Evolutionary conservation across 192 early-diverging fungal genomes (phyloP), one percentile per base, ranked within the genome.

Genomic region (Helicostylum pulchrum): DNA sequence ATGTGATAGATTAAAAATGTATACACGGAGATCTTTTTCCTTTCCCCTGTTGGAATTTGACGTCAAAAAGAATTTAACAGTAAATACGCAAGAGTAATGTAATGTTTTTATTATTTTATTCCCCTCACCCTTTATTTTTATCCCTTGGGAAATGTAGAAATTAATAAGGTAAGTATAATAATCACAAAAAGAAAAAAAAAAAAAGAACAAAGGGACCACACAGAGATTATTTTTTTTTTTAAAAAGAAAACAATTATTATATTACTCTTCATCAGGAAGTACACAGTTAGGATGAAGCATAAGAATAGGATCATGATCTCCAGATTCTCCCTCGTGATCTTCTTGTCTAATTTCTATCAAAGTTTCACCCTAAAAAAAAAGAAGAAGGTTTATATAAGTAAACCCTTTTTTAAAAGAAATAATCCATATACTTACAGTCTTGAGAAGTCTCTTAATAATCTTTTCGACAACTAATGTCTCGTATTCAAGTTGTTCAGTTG

Each of bases 401-500:
- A 7, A 0, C 15, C 2, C 15, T 23, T n/a, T 26, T 48, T 19
- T 3, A 3, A 34, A 57, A 57, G 12, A 43, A 43, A 15, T 30
- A 11, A 12, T 55, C 12, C n/a, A 1, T 11, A 14, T 51, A 64
- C 62, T 53, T 56, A 92, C 90, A 42, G 83, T 86, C 44, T 84
- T 79, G 20, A 86, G 61, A 53, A 94, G 61, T 51, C 85, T 79
- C 32, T 77, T 84, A 53, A 94, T 77, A 34, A 94, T 87, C 45
- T 82, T 84, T 51, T 81, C 80, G 36, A 86, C 78, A 51, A 87
- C 73, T n/a, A 78, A 80, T 57, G 68, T 66, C 58, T 94, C 86
- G n/a, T 63, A 46, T 7, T 64, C 59, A 39, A 87, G 77, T 8
- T 82, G 77, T 23, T 92, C 85, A 68, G 88, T 88, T 15, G 66